phyloP scores from a whole-genome alignment of 2,329 filamentous ascomycete genomes.

The Ascochyta pisi region DNA sequence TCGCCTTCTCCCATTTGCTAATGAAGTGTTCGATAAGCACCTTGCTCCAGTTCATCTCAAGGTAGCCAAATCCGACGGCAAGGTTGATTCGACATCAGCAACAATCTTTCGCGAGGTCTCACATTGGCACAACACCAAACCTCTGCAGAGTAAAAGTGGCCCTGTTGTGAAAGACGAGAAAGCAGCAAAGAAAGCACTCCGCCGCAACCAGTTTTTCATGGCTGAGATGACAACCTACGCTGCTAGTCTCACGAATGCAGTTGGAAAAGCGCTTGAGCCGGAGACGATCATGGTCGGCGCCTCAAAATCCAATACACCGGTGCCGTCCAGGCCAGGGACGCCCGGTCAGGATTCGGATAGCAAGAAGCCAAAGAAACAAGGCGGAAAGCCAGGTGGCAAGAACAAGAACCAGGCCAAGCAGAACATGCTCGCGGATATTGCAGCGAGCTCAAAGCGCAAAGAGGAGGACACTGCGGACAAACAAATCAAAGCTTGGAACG shows the following conservation, averaged over 20 bases:
- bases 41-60: constrained; percentile 54
- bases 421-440: constrained; percentile 53
- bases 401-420: constrained; percentile 51
- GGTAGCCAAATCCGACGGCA: constrained; percentile 35
- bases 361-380: constrained; percentile 28
- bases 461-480: constrained; percentile 51
- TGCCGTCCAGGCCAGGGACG: constrained; percentile 12
- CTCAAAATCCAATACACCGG: constrained; percentile 15
- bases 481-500: constrained; percentile 55
- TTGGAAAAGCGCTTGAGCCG: constrained; percentile 68
- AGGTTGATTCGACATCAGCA: constrained; percentile 40
- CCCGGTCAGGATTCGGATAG: constrained; percentile 23
- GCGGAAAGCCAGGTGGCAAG: constrained; percentile 34
- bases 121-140: constrained; percentile 70
- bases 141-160: constrained; percentile 50
- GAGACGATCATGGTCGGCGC: constrained; percentile 66
- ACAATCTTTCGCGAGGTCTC: constrained; percentile 57
- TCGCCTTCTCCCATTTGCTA: constrained; percentile 56
- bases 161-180: constrained; percentile 43
- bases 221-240: constrained; percentile 72
- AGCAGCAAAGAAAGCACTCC: constrained; percentile 42
- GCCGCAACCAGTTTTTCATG: constrained; percentile 70
- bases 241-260: constrained; percentile 70
- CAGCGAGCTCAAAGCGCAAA: constrained; percentile 51
- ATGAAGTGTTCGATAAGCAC: constrained; percentile 57